Evolutionary conservation across 2,329 filamentous ascomycete species (phyloP), one percentile per base, ranked within the genome.

Genomic region (Teratosphaeria epicoccoides): DNA sequence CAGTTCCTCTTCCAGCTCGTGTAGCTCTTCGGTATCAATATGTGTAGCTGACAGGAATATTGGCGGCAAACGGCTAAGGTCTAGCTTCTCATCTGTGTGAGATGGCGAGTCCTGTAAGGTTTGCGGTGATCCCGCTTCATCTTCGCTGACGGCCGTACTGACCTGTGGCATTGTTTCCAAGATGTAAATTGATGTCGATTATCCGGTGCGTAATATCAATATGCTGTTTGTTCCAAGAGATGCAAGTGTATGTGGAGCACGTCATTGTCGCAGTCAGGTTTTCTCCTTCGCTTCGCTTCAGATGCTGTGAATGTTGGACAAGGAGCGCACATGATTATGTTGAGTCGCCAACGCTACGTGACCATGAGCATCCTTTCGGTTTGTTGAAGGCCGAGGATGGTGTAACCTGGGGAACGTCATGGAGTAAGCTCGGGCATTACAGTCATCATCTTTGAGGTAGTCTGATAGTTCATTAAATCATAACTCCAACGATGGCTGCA

Each of bases 31-130:
- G 1, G 78, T 69, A 1, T 76, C 70, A 24, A 95, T 74, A 63
- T 88, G 85, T 3, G 84, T 81, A 1, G 82, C 71, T 0, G 95
- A 76, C 12, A 97, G 74, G 59, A 83, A 93, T 23, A 93, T 83
- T 3, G 79, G 74, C 10, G 87, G 87, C 24, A 77, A 64, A 24
- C 54, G 55, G 49, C 68, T 70, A 2, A 78, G 64, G 60, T 76
- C 68, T 23, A 73, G 49, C 22, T 33, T 24, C 14, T 6, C 46
- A 2, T 26, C 23, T 11, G 20, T 6, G 14, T 29, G 10, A 12
- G 26, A 14, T 20, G 43, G 23, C 23, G 33, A 49, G 17, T 29
- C 20, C 12, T 43, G 43, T 24, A 53, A 23, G 9, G 51, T 53
- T 25, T 53, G 51, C n/a, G 47, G 47, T 24, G 51, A 53, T 14